phyloP scores from a whole-genome alignment of 176 grass and related monocot species.

The Tillandsia fasciculata region DNA sequence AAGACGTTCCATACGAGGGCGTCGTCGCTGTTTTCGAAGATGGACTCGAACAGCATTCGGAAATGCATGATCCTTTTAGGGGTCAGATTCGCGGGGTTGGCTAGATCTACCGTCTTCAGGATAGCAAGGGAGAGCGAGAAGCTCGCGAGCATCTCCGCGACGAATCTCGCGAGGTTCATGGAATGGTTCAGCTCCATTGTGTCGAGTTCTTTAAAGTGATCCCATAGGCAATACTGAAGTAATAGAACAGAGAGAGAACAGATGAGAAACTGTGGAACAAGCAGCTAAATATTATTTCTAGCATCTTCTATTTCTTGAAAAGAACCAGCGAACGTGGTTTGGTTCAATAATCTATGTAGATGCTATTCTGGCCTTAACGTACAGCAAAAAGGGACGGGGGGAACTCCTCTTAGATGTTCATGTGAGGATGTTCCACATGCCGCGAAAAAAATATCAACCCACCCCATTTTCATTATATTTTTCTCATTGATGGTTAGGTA shows the following conservation, averaged over 20 bases:
- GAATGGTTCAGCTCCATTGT: slow-evolving; percentile 58
- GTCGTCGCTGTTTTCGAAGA: slow-evolving; percentile 51
- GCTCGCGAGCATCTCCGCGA: slow-evolving; percentile 49
- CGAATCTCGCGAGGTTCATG: slow-evolving; percentile 77
- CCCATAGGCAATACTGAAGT: slow-evolving; percentile 77
- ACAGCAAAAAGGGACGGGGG: neutral
- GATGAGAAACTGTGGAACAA: slow-evolving; percentile 9
- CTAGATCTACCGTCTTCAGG: slow-evolving; percentile 59
- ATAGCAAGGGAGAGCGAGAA: slow-evolving; percentile 75
- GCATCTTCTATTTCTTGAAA: neutral
- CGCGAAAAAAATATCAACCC: no score
- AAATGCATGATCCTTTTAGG: slow-evolving; percentile 60
- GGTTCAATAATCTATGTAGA: neutral
- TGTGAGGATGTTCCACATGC: no score
- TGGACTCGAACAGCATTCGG: slow-evolving; percentile 57
- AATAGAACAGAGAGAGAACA: slow-evolving; percentile 8
- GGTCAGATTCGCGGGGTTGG: slow-evolving; percentile 46
- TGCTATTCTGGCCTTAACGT: neutral
- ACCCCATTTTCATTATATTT: no score
- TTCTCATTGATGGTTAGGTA: no score
- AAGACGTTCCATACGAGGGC: slow-evolving; percentile 66
- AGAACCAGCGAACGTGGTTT: neutral
- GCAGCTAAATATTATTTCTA: neutral
- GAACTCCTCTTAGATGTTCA: no score
- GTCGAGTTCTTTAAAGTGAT: slow-evolving; percentile 87